Base-by-base conservation (phyloP, 2,329 filamentous ascomycete genomes). In the Monilinia laxa region DNA sequence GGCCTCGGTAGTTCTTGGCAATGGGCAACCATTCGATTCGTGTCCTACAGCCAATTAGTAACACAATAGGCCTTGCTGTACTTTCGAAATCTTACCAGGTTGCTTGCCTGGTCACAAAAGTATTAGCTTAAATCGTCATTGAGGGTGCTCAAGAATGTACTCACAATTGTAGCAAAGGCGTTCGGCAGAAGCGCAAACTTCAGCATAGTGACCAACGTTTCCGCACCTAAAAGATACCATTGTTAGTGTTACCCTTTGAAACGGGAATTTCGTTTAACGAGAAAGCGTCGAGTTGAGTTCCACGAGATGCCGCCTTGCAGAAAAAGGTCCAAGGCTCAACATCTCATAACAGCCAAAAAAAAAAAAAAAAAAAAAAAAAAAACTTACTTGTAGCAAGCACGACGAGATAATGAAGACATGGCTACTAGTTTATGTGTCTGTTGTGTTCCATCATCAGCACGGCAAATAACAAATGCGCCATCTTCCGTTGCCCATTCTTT, bases 161-260 rank as follows among this genome's bases (percentile, higher is more conserved):
- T 79, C 84, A 93, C 95, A 99, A 85, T 99, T 99, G 84, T 99
- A 99, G 90, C 95, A 99, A 77, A 99, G 90, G 77, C 95, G 92
- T 86, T 99, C 94, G 68, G 93, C 91, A 68, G 94, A 97, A 70
- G 94, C 95, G 90, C 95, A 99, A 74, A 97, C 93, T 86, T 98
- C 93, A 78, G 83, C 83, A 72, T 87, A 88, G 79, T 93, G 90
- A 79, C 90, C 90, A 79, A 93, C 89, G 76, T 93, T 92, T 82
- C 90, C 90, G 81, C 87, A 89, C 64, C 64, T 66, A 42, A 42
- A 42, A 42, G 23, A 62, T 25, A 14, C 6, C 16, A 25, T 16
- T 31, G 23, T 66, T 62, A 66, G 64, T 40, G 55, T 54, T 42
- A 54, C 60, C 16, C 18, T 54, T 54, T 42, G 60, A 60, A 60